phyloP scores from a whole-genome alignment of 2,329 filamentous ascomycete species.

The Paramyrothecium roridum region DNA sequence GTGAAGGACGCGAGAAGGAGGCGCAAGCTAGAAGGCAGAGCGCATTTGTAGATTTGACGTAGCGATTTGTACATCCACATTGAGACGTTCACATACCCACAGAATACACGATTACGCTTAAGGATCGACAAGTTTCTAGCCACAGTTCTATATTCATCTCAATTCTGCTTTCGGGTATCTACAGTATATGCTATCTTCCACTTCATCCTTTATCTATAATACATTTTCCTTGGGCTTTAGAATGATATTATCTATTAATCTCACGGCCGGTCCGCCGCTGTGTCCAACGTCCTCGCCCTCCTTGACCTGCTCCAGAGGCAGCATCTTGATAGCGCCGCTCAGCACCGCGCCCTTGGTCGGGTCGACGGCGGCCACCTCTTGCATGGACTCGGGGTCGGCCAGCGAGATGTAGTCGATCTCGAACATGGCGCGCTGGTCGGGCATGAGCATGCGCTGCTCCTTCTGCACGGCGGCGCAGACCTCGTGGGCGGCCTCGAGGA shows the following conservation, averaged over 20 bases:
- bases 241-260: constrained; percentile 93
- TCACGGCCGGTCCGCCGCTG: constrained; percentile 69
- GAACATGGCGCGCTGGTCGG: constrained; percentile 63
- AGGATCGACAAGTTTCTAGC: background rate
- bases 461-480: constrained; percentile 53
- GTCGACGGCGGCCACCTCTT: constrained; percentile 73
- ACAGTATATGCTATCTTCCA: constrained; percentile 9
- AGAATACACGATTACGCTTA: background rate
- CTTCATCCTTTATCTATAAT: background rate
- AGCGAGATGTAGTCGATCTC: constrained; percentile 92
- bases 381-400: constrained; percentile 78
- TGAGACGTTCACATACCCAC: constrained; percentile 2
- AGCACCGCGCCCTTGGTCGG: constrained; percentile 71
- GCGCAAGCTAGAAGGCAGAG: constrained; percentile 46
- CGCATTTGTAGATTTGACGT: constrained; percentile 39
- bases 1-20: constrained; percentile 45
- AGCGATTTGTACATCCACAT: constrained; percentile 7
- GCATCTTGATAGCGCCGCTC: constrained; percentile 88
- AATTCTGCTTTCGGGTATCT: background rate
- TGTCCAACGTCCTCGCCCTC: constrained; percentile 74
- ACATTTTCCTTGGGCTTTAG: constrained; percentile 39
- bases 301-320: constrained; percentile 68
- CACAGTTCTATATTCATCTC: background rate
- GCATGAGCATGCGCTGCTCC: constrained; percentile 59
- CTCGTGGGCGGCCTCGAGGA: constrained; percentile 69